Evolutionary conservation across 805 yeast genomes (phyloP), one percentile per base, ranked within the genome.

Genomic region (Wickerhamiella siamensis): DNA sequence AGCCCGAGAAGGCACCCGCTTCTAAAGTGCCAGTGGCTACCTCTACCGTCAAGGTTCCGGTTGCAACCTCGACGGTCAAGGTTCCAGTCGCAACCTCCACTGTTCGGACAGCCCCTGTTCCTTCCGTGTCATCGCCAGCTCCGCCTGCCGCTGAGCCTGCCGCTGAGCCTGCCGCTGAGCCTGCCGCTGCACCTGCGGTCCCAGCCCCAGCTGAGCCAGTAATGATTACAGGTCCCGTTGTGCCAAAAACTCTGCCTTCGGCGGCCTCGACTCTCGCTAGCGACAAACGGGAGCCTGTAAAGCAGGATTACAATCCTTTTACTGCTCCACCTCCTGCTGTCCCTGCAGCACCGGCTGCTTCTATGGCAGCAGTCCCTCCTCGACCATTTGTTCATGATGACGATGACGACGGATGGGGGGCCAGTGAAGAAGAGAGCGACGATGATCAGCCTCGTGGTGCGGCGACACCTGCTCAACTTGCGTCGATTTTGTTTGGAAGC

Each of bases 401-500:
- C 15, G 53, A 42, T 9, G 58, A 49, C 26, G 58, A 55, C 20
- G 61, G 52, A 15, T 50, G 57, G 55, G 63, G 58, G 4, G 54
- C 57, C 10, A 54, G 53, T 29, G 59, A 52, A 14, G 64, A 57
- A 14, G 63, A 54, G 20, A 54, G 55, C n/a, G 59, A 53, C 16
- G 61, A 51, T 17, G 57, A 49, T 1, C 41, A 47, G 4, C 53
- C 54, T 4, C 47, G 56, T 8, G 60, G 60, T 10, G 53, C 57
- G n/a, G 58, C 58, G 3, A 61, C 65, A 24, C 63, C 70, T 8
- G 59, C 66, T 3, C 63, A 62, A 41, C 53, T 65, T 21, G 70
- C 70, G 5, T 63, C 67, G 18, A 45, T 64, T 45, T 49, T 65
- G 44, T 66, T 65, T 43, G 64, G 69, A 8, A 58, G 65, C 5